Evolutionary conservation across 345 rosid genomes (phyloP).

Genomic region (Rhodamnia argentea): DNA sequence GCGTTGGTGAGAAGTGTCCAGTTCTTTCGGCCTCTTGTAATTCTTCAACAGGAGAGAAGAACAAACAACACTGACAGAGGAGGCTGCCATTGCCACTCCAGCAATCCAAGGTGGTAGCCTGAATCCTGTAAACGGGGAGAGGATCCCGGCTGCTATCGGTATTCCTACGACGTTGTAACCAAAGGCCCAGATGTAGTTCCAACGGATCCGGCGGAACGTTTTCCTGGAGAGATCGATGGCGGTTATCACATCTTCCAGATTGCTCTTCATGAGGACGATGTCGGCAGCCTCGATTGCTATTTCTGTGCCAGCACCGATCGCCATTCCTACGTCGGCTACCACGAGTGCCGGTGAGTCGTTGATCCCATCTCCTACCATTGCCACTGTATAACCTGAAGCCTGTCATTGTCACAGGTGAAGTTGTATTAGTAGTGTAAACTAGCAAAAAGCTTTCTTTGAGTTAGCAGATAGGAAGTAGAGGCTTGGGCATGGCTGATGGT

Average conservation of each 20-base stretch:
- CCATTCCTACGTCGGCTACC: conserved; percentile 93
- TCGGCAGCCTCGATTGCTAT: conserved; percentile 92
- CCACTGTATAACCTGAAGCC: conserved; percentile 65
- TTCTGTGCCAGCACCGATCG: conserved; percentile 88
- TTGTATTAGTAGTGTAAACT: not conserved
- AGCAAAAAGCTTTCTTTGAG: not conserved
- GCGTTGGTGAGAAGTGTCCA: conserved; percentile 32
- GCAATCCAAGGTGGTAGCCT: conserved; percentile 92
- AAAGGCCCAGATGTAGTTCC: conserved; percentile 83
- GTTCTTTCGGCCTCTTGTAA: conserved; percentile 52
- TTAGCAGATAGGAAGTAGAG: not conserved
- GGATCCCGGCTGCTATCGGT: conserved; percentile 77
- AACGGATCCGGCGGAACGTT: conserved; percentile 63
- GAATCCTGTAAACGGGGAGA: conserved; percentile 50
- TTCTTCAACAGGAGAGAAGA: conserved; percentile 68
- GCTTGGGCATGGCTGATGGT: not conserved
- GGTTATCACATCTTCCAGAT: conserved; percentile 80
- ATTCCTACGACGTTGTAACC: conserved; percentile 71
- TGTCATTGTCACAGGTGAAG: not conserved
- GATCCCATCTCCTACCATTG: conserved; percentile 91
- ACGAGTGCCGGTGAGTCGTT: conserved; percentile 87
- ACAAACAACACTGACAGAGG: conserved; percentile 81
- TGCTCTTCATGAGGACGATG: conserved; percentile 74
- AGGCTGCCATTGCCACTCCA: conserved; percentile 92
- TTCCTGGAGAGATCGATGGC: conserved; percentile 82